These are phyloP conservation scores for Rhodotorula sp. DNA, from an alignment of 1,284 basidiomycete species.

Conservation along the genomic window DNA sequence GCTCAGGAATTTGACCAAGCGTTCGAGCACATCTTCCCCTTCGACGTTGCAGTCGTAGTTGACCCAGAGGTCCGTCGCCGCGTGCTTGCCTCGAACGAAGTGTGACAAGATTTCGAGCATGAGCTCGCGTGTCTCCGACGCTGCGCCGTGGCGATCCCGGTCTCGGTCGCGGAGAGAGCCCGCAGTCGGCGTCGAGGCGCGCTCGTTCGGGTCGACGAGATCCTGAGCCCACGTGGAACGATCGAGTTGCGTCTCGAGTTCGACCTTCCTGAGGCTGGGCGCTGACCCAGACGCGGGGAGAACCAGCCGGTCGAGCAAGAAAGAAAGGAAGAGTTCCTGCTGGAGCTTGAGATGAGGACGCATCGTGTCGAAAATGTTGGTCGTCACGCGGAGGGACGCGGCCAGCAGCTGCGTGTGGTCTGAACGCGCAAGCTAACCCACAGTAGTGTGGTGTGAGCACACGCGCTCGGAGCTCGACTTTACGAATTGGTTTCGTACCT, in stretches of 20 bases:
- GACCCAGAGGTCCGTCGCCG: constrained; percentile 92
- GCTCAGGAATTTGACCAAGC: constrained; percentile 81
- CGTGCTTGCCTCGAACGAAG: constrained; percentile 71
- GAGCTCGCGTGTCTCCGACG: constrained; percentile 74
- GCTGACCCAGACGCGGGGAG: constrained; percentile 31
- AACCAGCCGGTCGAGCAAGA: constrained; percentile 83
- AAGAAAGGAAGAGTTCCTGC: constrained; percentile 90
- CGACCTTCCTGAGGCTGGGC: constrained; percentile 42
- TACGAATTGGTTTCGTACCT: constrained; percentile 41
- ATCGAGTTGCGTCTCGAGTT: constrained; percentile 45
- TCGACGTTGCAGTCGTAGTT: constrained; percentile 98
- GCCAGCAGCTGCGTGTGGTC: constrained; percentile 80
- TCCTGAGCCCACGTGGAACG: constrained; percentile 42
- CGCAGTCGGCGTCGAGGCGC: constrained; percentile 5
- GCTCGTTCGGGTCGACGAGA: neutral
- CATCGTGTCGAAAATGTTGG: constrained; percentile 86
- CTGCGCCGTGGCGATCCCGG: constrained; percentile 15
- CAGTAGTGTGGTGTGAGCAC: too few relatives aligned
- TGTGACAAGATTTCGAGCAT: constrained; percentile 85
- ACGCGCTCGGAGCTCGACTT: neutral
- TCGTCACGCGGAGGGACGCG: constrained; percentile 77
- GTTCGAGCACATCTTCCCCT: constrained; percentile 93
- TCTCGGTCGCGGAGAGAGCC: constrained; percentile 44
- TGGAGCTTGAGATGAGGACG: constrained; percentile 88
- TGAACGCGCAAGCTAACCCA: constrained; percentile 84